Base-by-base conservation (phyloP, 2,329 filamentous ascomycete genomes). In the Aaosphaeria pasadenensis region DNA sequence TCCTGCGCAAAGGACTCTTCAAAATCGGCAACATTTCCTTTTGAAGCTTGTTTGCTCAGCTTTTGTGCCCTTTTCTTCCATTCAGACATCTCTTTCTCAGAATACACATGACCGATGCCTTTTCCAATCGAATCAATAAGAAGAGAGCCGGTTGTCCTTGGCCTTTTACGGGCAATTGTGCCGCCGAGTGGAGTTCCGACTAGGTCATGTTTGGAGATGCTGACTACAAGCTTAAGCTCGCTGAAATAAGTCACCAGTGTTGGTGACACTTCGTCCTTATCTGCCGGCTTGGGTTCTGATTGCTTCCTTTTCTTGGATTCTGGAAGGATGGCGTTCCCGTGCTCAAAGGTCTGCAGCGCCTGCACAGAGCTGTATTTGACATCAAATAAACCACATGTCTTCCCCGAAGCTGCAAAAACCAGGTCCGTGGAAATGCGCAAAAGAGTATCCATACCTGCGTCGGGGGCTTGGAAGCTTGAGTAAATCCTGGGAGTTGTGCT, bases 111-210 rank as follows among this genome's bases (percentile, higher is more conserved):
- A 5, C n/a, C 43, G 31, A 81, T 72, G 3, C 86, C 87, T 50
- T 85, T 85, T 1, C 87, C 86, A 46, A 91, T 82, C 0, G 87
- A 87, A 62, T 91, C 87, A 32, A 88, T 86, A 29, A 91, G 72
- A 6, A 88, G 74, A 6, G 86, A 85, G 44, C 66, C 67, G 36
- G 65, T 56, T 4, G 59, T 57, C 54, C 64, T 71, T n/a, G 57
- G 53, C 29, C 69, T 63, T 51, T 73, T 75, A 5, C 64, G 62
- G 7, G 62, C 51, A 5, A 61, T 55, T 5, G 59, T 48, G 6
- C 58, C 60, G 36, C 60, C 63, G 11, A 76, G 59, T 45, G 90
- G 87, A 44, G 91, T 76, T 1, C 83, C 86, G 11, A 89, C 74
- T 31, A 92, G 72, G 40, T 82, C 77, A 39, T 80, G 79, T 31